phyloP scores from a whole-genome alignment of 140 eudicot genomes.

The Anethum foeniculum region DNA sequence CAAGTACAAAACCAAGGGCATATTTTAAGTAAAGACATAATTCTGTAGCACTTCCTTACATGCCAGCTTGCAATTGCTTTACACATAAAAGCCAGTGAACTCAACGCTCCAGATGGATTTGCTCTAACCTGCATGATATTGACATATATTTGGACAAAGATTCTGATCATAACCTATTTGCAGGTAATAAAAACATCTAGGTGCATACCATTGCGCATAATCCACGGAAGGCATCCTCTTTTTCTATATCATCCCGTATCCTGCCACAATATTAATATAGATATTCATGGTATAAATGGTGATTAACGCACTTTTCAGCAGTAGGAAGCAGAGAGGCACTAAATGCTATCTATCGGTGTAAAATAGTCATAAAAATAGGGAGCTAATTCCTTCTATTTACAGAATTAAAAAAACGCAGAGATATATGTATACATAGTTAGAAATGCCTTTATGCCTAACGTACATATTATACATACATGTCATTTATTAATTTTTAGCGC shows the following conservation, averaged over 20 bases:
- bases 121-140: conserved; percentile 62
- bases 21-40: not conserved
- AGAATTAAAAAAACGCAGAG: not conserved
- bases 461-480: not conserved
- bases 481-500: not conserved
- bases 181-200: not conserved
- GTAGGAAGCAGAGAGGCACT: not conserved
- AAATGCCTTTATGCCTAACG: no score
- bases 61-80: conserved; percentile 60
- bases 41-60: conserved; percentile 34
- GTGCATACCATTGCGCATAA: conserved; percentile 20
- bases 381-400: not conserved
- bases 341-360: not conserved
- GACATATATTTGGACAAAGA: conserved; percentile 4
- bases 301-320: not conserved
- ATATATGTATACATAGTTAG: not conserved
- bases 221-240: conserved; percentile 97
- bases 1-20: not conserved
- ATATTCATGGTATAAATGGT: not conserved
- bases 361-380: not conserved
- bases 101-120: conserved; percentile 85
- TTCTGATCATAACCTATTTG: conserved; percentile 4
- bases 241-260: conserved; percentile 95
- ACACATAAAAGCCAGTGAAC: conserved; percentile 46
- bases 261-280: conserved; percentile 29